Percentiles rank a stretch among this genome's conserved stretches.
Evolutionary conservation across 2,329 filamentous ascomycete genomes (phyloP).

Genomic region (Phoma sp.): DNA sequence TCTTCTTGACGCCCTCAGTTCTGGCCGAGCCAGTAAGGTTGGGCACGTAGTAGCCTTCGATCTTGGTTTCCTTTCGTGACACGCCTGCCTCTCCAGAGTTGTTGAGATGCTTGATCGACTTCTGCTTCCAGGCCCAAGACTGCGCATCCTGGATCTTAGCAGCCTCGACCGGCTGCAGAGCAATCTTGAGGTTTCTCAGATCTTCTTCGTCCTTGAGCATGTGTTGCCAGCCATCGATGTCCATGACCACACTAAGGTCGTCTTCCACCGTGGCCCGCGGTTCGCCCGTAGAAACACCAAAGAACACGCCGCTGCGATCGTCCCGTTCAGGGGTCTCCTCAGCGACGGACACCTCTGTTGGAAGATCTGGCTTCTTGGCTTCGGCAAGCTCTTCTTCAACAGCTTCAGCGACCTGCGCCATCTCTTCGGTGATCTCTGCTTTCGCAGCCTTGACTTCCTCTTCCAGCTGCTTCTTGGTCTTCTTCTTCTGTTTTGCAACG

Average conservation of each 20-base stretch:
- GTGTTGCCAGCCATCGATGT: constrained; percentile 73
- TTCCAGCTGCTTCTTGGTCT: constrained; percentile 77
- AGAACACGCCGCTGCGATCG: constrained; percentile 60
- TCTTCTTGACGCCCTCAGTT: constrained; percentile 93
- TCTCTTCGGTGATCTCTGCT: constrained; percentile 50
- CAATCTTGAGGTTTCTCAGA: constrained; percentile 61
- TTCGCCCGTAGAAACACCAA: constrained; percentile 64
- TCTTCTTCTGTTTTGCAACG: constrained; percentile 69
- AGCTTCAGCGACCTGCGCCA: constrained; percentile 55
- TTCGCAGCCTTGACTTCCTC: constrained; percentile 55
- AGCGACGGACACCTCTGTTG: constrained; percentile 35
- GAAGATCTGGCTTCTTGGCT: constrained; percentile 30
- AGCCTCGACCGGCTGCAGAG: constrained; percentile 54
- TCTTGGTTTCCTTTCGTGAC: constrained; percentile 59
- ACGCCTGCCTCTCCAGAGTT: constrained; percentile 61
- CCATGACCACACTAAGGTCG: constrained; percentile 66
- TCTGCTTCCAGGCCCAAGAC: constrained; percentile 74
- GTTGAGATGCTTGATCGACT: constrained; percentile 73
- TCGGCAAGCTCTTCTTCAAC: constrained; percentile 40
- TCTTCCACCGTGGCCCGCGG: constrained; percentile 71
- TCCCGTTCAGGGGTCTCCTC: constrained; percentile 44
- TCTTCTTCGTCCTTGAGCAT: constrained; percentile 74
- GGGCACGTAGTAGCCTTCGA: constrained; percentile 78
- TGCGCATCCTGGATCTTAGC: constrained; percentile 63
- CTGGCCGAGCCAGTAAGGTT: constrained; percentile 85